Base-by-base conservation (phyloP, 140 eudicot genomes). In the Erigeron philadelphicus region DNA sequence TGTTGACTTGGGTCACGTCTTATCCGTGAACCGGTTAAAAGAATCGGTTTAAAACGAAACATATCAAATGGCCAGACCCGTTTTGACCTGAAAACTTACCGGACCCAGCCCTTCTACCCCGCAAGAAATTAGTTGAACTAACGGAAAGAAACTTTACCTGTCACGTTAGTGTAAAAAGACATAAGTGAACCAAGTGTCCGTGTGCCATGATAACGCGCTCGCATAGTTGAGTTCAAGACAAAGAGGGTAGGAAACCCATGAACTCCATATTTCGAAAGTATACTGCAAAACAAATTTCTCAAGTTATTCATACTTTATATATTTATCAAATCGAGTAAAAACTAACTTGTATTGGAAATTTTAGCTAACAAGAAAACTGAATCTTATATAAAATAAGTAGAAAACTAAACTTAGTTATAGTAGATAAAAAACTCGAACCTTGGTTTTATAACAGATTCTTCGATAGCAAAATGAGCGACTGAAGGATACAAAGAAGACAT, bases 201-300 rank as follows among this genome's bases (percentile, higher is more conserved):
- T n/a, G 97, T 76, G 25, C 97, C 97, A 70, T 81, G 90, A 73
- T 87, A 90, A 40, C 90, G 87, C 40, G 74, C 84, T 60, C 95
- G 97, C 87, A 87, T 81, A 60, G 95, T 90, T 35, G 97, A 90
- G 68, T 90, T 90, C 71, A 85, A 76, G 5, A 87, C 87, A 75
- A 90, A 81, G 25, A 90, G 84, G 48, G 94, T 85, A 45, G 97
- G 97, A 70, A 90, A 90, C 25, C 95, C 97, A 46, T 85, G 92
- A 77, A 90, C 95, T 59, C 95, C 95, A 59, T 90, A 87, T 73
- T 87, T 90, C 1, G 97, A 90, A 7, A 90, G 88, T 76, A 82
- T 85, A 84, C 97, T 90, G 93, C 78, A 73, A 35, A 31, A 50
- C 44, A 52, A 15, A 45, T 55, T 6, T 13, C 11, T n/a, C 31